These are phyloP conservation scores for Wickerhamiella occidentalis DNA, from an alignment of 805 yeast genomes.

Conservation along the genomic window DNA sequence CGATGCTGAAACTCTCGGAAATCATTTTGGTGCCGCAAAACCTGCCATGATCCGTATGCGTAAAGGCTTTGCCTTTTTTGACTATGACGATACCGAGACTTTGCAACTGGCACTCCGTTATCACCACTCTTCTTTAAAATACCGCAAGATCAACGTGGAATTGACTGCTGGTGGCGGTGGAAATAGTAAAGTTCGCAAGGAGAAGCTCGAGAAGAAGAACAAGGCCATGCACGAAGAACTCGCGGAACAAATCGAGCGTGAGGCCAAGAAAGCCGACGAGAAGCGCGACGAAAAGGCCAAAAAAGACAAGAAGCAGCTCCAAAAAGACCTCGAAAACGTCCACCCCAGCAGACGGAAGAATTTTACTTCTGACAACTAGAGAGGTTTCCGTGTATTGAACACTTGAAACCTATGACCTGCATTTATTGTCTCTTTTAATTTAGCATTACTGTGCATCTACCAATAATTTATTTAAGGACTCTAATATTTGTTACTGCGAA, in stretches of 20 bases:
- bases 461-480: no score
- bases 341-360: constrained; percentile 8
- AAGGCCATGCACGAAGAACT: constrained; percentile 62
- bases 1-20: constrained; percentile 45
- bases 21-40: constrained; percentile 54
- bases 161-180: constrained; percentile 98
- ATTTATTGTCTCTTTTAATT: no score
- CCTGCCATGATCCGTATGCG: constrained; percentile 74
- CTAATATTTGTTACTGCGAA: no score
- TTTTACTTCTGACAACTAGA: not conserved
- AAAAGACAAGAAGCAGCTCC: constrained; percentile 21
- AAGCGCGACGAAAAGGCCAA: constrained; percentile 9
- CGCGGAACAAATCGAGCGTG: constrained; percentile 38
- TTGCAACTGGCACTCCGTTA: constrained; percentile 76
- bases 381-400: not conserved
- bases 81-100: constrained; percentile 64
- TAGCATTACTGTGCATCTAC: no score
- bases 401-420: no score
- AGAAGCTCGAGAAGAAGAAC: constrained; percentile 70
- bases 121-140: constrained; percentile 61
- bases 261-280: constrained; percentile 22
- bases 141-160: constrained; percentile 84
- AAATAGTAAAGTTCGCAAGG: constrained; percentile 45
- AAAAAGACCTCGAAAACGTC: not conserved
- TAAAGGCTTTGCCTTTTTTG: constrained; percentile 87